Base-by-base conservation (phyloP, 495 filamentous ascomycete species). In the Symbiotaphrina buchneri region DNA sequence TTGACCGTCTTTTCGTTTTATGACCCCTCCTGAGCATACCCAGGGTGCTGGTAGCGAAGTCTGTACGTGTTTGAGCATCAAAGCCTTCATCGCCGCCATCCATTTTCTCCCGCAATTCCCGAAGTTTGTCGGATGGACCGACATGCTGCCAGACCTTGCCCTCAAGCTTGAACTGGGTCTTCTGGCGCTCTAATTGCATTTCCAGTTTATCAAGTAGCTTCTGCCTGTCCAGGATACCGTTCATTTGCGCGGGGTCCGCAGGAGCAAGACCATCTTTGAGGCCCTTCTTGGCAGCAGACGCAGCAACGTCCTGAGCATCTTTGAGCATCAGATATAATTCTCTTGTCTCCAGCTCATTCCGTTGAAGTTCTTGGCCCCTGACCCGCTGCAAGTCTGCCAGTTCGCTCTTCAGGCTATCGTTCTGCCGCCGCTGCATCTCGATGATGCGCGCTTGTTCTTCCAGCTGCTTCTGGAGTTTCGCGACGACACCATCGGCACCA, bases 241-340 rank as follows among this genome's bases (percentile, higher is more conserved):
- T 65, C 78, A 85, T 83, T 29, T 74, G 75, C 25, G 68, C 61
- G 6, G 83, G 71, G 37, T 58, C 52, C 3, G 62, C 59, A 6
- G 68, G 62, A 21, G 54, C 61, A 10, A 66, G 44, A 28, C 55
- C 61, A 13, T 56, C 59, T 34, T 58, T 57, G 22, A 53, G 51
- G 27, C 61, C 56, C 53, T 84, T 84, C 38, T 74, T 77, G 29
- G 80, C 79, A 44, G 81, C 74, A 3, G 74, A 74, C 10, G 77
- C 83, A 23, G 87, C 85, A 38, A 90, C 78, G 47, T 97, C 87
- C 50, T 97, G 87, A 18, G 87, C 87, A 52, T 97, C 87, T 32
- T 90, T 70, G 30, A 97, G 74, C 87, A 97, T 97, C 23, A 97
- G 73, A 53, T 95, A 97, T 7, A 97, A 56, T 54, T 97, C 87